Evolutionary conservation across 1,284 basidiomycete species (phyloP).

Genomic region (Sporisorium scitamineum): DNA sequence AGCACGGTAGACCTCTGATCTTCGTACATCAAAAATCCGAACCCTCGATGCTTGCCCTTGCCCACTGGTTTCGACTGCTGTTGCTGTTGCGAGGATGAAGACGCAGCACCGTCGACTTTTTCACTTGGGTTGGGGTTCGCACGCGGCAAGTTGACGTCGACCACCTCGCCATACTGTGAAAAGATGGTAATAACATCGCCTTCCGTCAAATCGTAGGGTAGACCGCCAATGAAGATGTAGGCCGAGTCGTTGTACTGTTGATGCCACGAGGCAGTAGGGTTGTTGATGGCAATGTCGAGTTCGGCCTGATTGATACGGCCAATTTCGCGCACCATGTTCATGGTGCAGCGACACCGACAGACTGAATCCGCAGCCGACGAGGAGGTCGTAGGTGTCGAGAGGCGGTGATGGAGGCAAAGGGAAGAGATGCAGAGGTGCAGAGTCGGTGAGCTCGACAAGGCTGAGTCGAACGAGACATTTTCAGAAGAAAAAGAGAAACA

Average conservation of each 20-base stretch:
- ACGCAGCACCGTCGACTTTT: not conserved
- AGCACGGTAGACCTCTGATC: slow-evolving; percentile 95
- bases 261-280: slow-evolving; percentile 86
- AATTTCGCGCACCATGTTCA: slow-evolving; percentile 81
- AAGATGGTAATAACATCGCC: slow-evolving; percentile 98
- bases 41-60: slow-evolving; percentile 75
- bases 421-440: not conserved
- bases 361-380: not conserved
- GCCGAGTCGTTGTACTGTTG: slow-evolving; percentile 98
- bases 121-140: slow-evolving; percentile 2
- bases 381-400: not conserved
- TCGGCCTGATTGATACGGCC: slow-evolving; percentile 91
- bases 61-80: slow-evolving; percentile 4
- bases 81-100: slow-evolving; percentile 3
- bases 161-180: slow-evolving; percentile 96
- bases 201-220: slow-evolving; percentile 78
- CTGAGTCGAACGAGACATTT: slow-evolving; percentile 2
- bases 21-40: slow-evolving; percentile 98
- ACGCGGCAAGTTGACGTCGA: slow-evolving; percentile 89
- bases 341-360: slow-evolving; percentile 1
- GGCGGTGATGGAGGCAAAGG: slow-evolving; percentile 3
- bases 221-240: slow-evolving; percentile 85
- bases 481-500: not conserved
- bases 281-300: slow-evolving; percentile 81
- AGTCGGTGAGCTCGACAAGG: not conserved